Percentiles rank a stretch among this genome's conserved stretches.
Conservation (phyloP, 1,284 basidiomycete species). For the Macrocystidia cucumis region DNA sequence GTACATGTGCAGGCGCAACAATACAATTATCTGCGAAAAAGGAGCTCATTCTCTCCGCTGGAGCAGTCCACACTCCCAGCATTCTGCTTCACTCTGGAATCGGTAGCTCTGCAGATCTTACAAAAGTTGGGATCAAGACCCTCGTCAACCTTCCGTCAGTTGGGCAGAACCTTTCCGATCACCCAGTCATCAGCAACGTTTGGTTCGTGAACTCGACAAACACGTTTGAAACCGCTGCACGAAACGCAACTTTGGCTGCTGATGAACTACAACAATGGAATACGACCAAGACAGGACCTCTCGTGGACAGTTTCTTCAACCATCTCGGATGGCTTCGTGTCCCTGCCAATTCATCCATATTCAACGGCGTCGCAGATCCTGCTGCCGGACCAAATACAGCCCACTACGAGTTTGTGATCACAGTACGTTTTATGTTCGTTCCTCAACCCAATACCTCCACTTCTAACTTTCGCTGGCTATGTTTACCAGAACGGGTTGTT, state of each 20-base stretch:
- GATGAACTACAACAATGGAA: slow-evolving; percentile 14
- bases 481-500: neutral
- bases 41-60: slow-evolving; percentile 33
- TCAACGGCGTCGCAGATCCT: slow-evolving; percentile 22
- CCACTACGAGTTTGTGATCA: slow-evolving; percentile 20
- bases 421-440: slow-evolving; percentile 16
- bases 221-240: slow-evolving; percentile 17
- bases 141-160: slow-evolving; percentile 27
- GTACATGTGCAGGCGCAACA: neutral
- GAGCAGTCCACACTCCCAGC: slow-evolving; percentile 33
- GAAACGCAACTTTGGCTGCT: slow-evolving; percentile 13
- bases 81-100: slow-evolving; percentile 42
- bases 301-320: slow-evolving; percentile 11
- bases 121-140: slow-evolving; percentile 15
- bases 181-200: slow-evolving; percentile 18
- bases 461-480: neutral
- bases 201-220: slow-evolving; percentile 22
- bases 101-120: slow-evolving; percentile 20
- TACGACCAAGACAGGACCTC: slow-evolving; percentile 14
- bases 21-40: slow-evolving; percentile 12
- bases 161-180: slow-evolving; percentile 37
- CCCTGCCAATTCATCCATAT: slow-evolving; percentile 19
- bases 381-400: slow-evolving; percentile 24
- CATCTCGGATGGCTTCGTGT: slow-evolving; percentile 21
- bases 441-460: too few species aligned